phyloP scores from a whole-genome alignment of 148 eudicot genomes.

The Polygonum maritimum region DNA sequence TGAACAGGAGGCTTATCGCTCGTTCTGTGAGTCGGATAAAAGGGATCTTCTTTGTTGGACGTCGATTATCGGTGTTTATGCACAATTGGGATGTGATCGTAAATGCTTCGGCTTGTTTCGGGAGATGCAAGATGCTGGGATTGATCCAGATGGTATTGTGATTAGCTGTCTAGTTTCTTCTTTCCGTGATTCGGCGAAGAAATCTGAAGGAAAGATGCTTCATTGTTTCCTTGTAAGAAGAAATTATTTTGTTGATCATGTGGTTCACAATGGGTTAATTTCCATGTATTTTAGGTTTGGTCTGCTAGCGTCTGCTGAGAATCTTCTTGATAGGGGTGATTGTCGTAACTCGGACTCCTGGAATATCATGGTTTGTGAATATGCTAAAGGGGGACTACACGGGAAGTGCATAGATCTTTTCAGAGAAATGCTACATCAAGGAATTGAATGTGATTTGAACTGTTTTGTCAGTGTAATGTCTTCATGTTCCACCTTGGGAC shows the following conservation, averaged over 20 bases:
- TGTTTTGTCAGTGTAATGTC: constrained; percentile 42
- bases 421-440: constrained; percentile 40
- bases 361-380: constrained; percentile 51
- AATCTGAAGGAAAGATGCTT: constrained; percentile 50
- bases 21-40: constrained; percentile 33
- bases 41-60: constrained; percentile 73
- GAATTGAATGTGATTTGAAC: constrained; percentile 28
- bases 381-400: constrained; percentile 33
- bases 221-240: constrained; percentile 53
- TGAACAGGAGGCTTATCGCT: constrained; percentile 29
- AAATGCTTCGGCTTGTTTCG: constrained; percentile 35
- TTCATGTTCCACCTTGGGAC: constrained; percentile 39
- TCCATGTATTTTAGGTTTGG: constrained; percentile 70
- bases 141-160: constrained; percentile 48
- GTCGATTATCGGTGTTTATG: constrained; percentile 43
- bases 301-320: constrained; percentile 28
- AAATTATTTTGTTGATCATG: constrained; percentile 25
- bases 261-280: constrained; percentile 38
- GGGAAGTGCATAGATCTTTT: constrained; percentile 34
- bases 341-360: constrained; percentile 35
- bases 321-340: constrained; percentile 27
- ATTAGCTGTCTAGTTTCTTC: constrained; percentile 48
- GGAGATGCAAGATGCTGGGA: constrained; percentile 38
- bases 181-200: constrained; percentile 27
- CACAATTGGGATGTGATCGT: constrained; percentile 25